Conservation (phyloP, 1,284 basidiomycete species). For the Marasmius sp. region DNA sequence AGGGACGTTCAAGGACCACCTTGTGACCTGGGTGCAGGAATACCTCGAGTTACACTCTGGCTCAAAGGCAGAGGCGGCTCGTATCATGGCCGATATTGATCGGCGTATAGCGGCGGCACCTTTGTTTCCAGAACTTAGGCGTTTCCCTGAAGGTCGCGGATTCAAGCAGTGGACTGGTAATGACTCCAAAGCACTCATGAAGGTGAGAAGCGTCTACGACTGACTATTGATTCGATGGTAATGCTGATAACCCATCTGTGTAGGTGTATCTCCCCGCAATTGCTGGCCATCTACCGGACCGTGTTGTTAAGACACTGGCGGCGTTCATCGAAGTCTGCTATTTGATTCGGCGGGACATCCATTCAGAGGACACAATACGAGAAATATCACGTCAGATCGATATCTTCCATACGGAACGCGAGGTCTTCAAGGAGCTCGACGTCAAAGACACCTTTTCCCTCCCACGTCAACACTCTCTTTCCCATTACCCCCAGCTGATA, state of each 20-base stretch:
- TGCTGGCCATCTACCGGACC: neutral
- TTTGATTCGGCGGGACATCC: neutral
- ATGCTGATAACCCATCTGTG: too few species aligned
- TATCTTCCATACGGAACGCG: neutral
- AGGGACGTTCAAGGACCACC: slow-evolving; percentile 20
- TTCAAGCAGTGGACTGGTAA: slow-evolving; percentile 1
- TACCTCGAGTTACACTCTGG: slow-evolving; percentile 11
- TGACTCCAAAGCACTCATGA: slow-evolving; percentile 9
- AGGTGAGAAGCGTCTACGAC: neutral
- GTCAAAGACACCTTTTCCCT: neutral
- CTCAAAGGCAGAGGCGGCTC: neutral
- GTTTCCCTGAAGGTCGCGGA: neutral
- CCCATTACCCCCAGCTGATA: neutral
- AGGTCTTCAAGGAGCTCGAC: neutral
- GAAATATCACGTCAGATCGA: too few species aligned
- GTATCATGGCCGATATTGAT: slow-evolving; percentile 17
- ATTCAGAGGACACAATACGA: neutral
- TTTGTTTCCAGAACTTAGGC: neutral
- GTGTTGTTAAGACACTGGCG: neutral
- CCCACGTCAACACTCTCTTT: slow-evolving; percentile 1
- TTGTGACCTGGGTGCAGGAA: slow-evolving; percentile 19
- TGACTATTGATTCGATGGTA: neutral
- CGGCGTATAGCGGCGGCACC: neutral
- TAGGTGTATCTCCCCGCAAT: slow-evolving; percentile 4
- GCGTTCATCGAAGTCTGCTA: neutral